Conservation (phyloP, 225 moss, liverwort and hornwort species). For the Polytrichum commune region DNA sequence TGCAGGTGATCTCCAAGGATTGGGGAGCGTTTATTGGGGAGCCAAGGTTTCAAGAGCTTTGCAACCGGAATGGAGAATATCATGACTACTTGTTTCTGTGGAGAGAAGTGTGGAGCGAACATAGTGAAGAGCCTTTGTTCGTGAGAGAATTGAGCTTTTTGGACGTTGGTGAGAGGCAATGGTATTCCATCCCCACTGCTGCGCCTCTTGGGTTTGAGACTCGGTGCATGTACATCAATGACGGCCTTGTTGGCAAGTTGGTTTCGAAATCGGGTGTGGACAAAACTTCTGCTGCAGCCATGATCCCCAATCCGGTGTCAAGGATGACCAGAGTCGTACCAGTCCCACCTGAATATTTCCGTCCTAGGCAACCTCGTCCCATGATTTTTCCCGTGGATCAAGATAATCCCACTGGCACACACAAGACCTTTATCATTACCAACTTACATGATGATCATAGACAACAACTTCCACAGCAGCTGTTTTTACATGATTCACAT, state of each 20-base stretch:
- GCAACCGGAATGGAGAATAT: conserved; percentile 14
- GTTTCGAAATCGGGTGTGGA: conserved; percentile 36
- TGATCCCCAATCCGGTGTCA: conserved; percentile 25
- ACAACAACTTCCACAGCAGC: conserved; percentile 3
- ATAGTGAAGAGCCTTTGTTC: conserved; percentile 30
- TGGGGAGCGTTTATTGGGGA: conserved; percentile 28
- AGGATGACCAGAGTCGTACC: conserved; percentile 16
- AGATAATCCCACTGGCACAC: conserved; percentile 18
- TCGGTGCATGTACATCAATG: conserved; percentile 4
- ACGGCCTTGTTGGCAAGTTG: conserved; percentile 39
- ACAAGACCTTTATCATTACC: conserved; percentile 36
- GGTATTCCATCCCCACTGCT: not conserved
- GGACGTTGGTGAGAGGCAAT: conserved; percentile 25
- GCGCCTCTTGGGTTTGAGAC: too few relatives aligned
- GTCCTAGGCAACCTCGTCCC: conserved; percentile 20
- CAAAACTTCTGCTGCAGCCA: conserved; percentile 28
- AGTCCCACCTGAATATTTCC: conserved; percentile 25
- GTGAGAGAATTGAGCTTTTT: conserved; percentile 14
- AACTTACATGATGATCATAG: conserved; percentile 23
- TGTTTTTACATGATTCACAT: conserved; percentile 28
- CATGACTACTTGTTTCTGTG: conserved; percentile 35
- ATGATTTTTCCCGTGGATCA: conserved; percentile 22
- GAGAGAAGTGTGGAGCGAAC: conserved; percentile 35
- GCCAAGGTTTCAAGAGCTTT: conserved; percentile 33
- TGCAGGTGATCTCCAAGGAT: conserved; percentile 17